Base-by-base conservation (phyloP, 2,329 filamentous ascomycete species). In the Ilyonectria robusta region DNA sequence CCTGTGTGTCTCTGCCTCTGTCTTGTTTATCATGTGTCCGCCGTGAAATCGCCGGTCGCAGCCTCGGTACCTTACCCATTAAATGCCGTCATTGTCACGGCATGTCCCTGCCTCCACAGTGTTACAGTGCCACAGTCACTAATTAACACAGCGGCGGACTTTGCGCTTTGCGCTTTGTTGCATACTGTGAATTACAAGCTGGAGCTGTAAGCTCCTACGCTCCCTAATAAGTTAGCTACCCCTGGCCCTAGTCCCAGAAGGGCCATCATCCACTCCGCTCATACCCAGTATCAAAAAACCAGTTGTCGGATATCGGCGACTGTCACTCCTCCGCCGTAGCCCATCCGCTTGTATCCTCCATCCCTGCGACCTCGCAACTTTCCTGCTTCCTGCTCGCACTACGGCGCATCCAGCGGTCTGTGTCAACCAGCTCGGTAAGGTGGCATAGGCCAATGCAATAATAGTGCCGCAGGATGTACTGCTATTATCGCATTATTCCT, bases 401-500 rank as follows among this genome's bases (percentile, higher is more conserved):
- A 26, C 26, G 5, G 40, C 15, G n/a, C 17, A 17, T 33, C n/a
- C 33, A 35, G 40, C 13, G 62, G 55, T 37, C 55, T 54, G 62
- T 55, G 55, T 59, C 40, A 37, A 10, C 19, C 26, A 23, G 17
- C 33, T 54, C 23, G 37, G 23, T 53, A 54, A 63, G 54, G 7
- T 53, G 37, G 54, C 61, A 58, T 23, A 60, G 46, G 57, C 26
- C 47, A 65, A 60, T 56, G 62, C 62, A 46, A 53, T 19, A 56
- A 51, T 57, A 9, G 15, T 42, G 40, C 40, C 40, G 40, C 15
- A 42, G 40, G 6, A 42, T 8, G 40, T 19, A 6, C 40, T 19
- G 6, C 17, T 2, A 19, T 53, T 8, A 33, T 19, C 17, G 15
- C 54, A 55, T 37, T 23, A 21, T 54, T 9, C 37, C 31, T 11